Evolutionary conservation across 1,284 basidiomycete genomes (phyloP).

Genomic region (Sanguinoderma infundibulare): DNA sequence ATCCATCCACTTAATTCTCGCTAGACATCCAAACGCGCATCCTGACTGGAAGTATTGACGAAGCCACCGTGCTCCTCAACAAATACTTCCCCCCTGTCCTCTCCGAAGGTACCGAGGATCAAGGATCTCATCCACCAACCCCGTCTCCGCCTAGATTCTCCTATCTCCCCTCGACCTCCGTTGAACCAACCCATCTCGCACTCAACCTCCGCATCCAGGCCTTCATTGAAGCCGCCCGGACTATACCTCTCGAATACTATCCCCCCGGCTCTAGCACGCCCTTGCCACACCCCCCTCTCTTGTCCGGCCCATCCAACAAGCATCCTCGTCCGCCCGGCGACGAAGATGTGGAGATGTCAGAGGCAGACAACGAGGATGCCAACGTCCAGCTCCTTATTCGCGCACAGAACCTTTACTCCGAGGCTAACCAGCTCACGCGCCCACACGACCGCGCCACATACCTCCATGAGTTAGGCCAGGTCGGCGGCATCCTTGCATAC

Average conservation of each 20-base stretch:
- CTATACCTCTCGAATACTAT: constrained; percentile 60
- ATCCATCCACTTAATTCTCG: constrained; percentile 12
- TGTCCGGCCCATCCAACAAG: constrained; percentile 3
- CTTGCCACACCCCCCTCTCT: constrained; percentile 14
- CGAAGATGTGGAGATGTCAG: constrained; percentile 21
- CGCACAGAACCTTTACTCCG: constrained; percentile 64
- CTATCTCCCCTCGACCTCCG: constrained; percentile 61
- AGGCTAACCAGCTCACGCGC: constrained; percentile 55
- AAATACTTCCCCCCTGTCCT: constrained; percentile 74
- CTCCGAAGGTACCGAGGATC: constrained; percentile 32
- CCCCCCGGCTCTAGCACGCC: constrained; percentile 28
- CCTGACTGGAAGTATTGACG: constrained; percentile 69
- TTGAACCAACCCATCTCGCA: constrained; percentile 72
- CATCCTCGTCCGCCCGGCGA: constrained; percentile 7
- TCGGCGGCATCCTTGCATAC: constrained; percentile 80
- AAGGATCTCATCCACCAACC: constrained; percentile 8
- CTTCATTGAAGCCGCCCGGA: constrained; percentile 83
- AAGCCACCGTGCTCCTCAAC: constrained; percentile 69
- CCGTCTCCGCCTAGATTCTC: constrained; percentile 33
- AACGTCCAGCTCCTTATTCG: constrained; percentile 50
- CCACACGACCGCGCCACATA: constrained; percentile 62
- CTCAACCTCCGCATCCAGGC: constrained; percentile 85
- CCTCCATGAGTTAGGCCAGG: constrained; percentile 69
- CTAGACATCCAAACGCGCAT: constrained; percentile 71
- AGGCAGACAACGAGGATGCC: constrained; percentile 35